phyloP scores from a whole-genome alignment of 2,329 filamentous ascomycete species.

The Samsoniella hepiali region DNA sequence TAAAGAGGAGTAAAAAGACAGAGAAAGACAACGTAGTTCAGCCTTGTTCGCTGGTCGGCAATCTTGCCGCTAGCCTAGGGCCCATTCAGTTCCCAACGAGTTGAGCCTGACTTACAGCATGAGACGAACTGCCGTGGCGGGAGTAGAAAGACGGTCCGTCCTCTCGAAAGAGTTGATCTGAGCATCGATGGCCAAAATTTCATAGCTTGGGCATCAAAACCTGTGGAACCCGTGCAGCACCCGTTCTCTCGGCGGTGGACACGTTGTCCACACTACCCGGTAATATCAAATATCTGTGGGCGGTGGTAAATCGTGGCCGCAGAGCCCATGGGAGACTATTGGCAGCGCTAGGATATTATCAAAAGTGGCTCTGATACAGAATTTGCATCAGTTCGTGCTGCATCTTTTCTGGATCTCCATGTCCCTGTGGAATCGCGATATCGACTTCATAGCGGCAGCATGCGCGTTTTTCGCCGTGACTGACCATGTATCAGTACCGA shows the following conservation, averaged over 20 bases:
- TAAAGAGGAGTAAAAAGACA: background rate
- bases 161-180: background rate
- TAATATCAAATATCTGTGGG: background rate
- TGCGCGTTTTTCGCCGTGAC: background rate
- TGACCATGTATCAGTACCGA: background rate
- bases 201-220: background rate
- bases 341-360: background rate
- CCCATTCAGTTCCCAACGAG: background rate
- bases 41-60: background rate
- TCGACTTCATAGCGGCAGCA: background rate
- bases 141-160: background rate
- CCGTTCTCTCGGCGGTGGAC: background rate
- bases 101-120: background rate
- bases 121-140: background rate
- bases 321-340: background rate
- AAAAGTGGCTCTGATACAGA: slow-evolving; percentile 3
- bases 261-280: slow-evolving; percentile 1
- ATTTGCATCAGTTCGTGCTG: background rate
- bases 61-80: background rate
- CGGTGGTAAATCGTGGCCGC: background rate
- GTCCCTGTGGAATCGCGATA: background rate
- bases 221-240: background rate
- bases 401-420: background rate
- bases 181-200: background rate
- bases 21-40: background rate